A percentile compares a stretch with the other conserved stretches of the same genome.
These are phyloP conservation scores for Monosporascus sp. DNA, from an alignment of 2,329 filamentous ascomycete genomes.

Conservation along the genomic window DNA sequence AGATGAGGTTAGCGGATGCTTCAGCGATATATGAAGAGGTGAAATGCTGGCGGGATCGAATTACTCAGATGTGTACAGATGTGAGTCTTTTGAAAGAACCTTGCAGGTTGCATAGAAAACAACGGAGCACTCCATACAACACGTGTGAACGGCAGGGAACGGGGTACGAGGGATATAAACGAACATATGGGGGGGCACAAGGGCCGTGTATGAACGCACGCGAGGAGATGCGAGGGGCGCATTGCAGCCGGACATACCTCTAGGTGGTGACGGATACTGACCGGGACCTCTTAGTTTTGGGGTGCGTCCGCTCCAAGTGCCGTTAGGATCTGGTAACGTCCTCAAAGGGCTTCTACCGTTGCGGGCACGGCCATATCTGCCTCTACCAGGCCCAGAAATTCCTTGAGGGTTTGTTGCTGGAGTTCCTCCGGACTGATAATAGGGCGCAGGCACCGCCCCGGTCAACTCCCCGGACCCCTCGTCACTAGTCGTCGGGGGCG, in stretches of 20 bases:
- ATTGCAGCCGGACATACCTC: conserved; percentile 36
- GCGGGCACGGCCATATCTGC: conserved; percentile 67
- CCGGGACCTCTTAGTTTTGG: conserved; percentile 40
- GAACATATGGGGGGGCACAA: too few species aligned
- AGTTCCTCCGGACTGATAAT: conserved; percentile 44
- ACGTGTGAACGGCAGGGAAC: too few species aligned
- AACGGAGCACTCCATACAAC: background rate
- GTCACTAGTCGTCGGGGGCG: conserved; percentile 27
- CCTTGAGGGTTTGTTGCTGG: conserved; percentile 54
- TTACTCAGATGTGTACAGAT: background rate
- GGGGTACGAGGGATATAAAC: too few species aligned
- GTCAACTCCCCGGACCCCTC: conserved; percentile 28
- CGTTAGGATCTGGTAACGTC: conserved; percentile 53
- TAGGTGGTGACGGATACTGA: conserved; percentile 31
- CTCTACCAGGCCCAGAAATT: conserved; percentile 79
- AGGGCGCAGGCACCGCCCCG: conserved; percentile 26
- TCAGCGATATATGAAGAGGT: background rate
- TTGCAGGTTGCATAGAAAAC: background rate
- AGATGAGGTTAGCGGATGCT: conserved; percentile 14
- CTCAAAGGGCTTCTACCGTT: conserved; percentile 59
- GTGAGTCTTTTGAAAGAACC: background rate
- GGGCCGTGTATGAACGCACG: background rate
- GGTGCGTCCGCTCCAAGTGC: conserved; percentile 47
- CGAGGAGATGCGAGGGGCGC: conserved; percentile 1
- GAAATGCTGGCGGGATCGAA: background rate